phyloP scores from a whole-genome alignment of 73 alveolate genomes.

The Paramecium octaurelia region DNA sequence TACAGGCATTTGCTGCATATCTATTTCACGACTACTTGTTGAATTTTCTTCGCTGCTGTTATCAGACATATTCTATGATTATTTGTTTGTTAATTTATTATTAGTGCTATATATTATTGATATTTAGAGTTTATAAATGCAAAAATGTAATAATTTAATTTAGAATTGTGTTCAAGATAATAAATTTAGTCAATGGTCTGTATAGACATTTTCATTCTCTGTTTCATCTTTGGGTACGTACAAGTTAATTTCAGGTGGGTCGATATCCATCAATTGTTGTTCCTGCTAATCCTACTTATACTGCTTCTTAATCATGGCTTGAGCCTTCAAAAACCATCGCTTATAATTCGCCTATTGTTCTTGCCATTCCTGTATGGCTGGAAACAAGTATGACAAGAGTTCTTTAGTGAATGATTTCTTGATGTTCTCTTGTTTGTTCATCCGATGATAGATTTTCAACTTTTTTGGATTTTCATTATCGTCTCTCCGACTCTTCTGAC shows the following conservation, averaged over 20 bases:
- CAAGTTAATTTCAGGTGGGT: constrained; percentile 27
- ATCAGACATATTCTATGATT: neutral
- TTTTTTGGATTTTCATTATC: neutral
- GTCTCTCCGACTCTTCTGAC: neutral
- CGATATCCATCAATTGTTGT: constrained; percentile 12
- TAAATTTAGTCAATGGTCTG: neutral
- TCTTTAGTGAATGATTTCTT: neutral
- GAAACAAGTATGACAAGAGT: neutral
- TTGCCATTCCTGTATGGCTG: constrained; percentile 31
- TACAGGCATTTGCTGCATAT: neutral
- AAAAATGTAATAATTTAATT: neutral
- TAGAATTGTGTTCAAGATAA: neutral
- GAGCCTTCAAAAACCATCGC: neutral
- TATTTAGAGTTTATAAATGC: neutral
- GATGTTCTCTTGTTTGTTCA: neutral
- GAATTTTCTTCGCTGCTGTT: constrained; percentile 25
- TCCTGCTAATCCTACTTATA: neutral
- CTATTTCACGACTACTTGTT: constrained; percentile 17
- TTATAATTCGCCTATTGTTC: constrained; percentile 23
- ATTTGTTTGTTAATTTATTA: neutral
- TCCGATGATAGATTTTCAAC: neutral
- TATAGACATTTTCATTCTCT: neutral
- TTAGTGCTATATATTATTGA: too few species aligned
- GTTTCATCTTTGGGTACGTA: constrained; percentile 33
- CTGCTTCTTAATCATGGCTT: neutral